Percentiles rank a stretch among this genome's conserved stretches.
Evolutionary conservation across 306 rosid species (phyloP).

Genomic region (barrel medic (Medicago truncatula)): DNA sequence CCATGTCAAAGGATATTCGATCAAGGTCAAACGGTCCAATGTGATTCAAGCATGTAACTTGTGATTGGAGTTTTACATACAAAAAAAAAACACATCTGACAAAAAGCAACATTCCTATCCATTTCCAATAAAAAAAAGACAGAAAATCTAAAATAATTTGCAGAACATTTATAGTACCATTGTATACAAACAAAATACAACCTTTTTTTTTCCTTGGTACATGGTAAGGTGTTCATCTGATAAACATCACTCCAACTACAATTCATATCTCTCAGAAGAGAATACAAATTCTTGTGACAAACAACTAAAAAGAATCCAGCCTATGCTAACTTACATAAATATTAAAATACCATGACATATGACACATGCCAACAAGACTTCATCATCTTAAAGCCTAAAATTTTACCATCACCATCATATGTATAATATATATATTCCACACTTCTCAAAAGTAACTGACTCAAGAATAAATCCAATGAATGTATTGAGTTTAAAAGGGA

Average conservation of each 20-base stretch:
- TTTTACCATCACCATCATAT: conserved; percentile 52
- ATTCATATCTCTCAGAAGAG: conserved; percentile 27
- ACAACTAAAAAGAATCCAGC: conserved; percentile 51
- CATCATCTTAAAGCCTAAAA: conserved; percentile 50
- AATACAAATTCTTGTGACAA: conserved; percentile 41
- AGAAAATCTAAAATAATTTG: conserved; percentile 22
- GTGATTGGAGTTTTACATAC: neutral
- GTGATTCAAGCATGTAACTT: neutral
- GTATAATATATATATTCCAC: conserved; percentile 65
- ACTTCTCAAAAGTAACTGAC: conserved; percentile 66
- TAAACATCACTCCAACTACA: conserved; percentile 36
- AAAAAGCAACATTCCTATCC: neutral
- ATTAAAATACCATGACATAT: conserved; percentile 46
- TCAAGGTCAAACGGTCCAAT: neutral
- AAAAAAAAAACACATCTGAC: neutral
- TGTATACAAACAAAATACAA: conserved; percentile 39
- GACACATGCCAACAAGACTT: conserved; percentile 54
- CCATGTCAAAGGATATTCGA: neutral
- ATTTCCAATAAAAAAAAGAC: neutral
- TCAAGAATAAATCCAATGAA: conserved; percentile 99
- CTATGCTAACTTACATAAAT: conserved; percentile 47
- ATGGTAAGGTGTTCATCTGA: conserved; percentile 37
- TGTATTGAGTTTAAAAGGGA: conserved; percentile 56
- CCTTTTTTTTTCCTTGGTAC: conserved; percentile 26
- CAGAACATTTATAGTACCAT: conserved; percentile 36